These are phyloP conservation scores for Laburnicola sp. DNA, from an alignment of 2,329 filamentous ascomycete genomes.

Conservation along the genomic window DNA sequence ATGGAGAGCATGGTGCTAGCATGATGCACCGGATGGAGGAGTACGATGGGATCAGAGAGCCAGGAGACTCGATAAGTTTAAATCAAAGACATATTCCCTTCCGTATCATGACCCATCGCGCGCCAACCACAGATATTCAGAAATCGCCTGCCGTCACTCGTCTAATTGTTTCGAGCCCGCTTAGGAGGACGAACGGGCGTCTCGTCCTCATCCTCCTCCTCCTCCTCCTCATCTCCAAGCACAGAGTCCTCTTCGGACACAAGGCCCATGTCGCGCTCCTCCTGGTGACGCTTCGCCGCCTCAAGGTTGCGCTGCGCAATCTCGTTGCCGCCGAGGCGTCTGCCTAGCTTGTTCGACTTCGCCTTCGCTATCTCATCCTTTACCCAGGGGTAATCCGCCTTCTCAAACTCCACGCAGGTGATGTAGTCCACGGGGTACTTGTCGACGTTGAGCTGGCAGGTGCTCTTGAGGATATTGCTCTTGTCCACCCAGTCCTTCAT, in stretches of 20 bases:
- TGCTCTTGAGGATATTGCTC: conserved; percentile 44
- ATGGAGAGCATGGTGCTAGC: background rate
- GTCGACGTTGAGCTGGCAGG: conserved; percentile 46
- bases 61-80: background rate
- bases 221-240: conserved; percentile 5
- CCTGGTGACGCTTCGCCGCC: conserved; percentile 18
- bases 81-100: too few species aligned
- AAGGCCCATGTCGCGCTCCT: conserved; percentile 9
- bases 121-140: background rate
- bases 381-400: conserved; percentile 49
- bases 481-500: conserved; percentile 48
- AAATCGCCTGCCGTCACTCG: background rate
- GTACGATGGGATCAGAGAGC: background rate
- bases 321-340: conserved; percentile 33
- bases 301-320: conserved; percentile 31
- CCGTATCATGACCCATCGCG: too few species aligned
- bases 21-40: background rate
- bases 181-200: conserved; percentile 2
- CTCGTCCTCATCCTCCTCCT: conserved; percentile 14
- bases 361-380: conserved; percentile 9
- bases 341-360: conserved; percentile 20
- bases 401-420: conserved; percentile 50
- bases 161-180: conserved; percentile 12
- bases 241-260: conserved; percentile 9
- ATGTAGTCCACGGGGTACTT: conserved; percentile 48